A percentile compares a stretch with the other conserved stretches of the same genome.
Evolutionary conservation across 208 protist genomes (phyloP).

Genomic region (Trypanosoma congolense): DNA sequence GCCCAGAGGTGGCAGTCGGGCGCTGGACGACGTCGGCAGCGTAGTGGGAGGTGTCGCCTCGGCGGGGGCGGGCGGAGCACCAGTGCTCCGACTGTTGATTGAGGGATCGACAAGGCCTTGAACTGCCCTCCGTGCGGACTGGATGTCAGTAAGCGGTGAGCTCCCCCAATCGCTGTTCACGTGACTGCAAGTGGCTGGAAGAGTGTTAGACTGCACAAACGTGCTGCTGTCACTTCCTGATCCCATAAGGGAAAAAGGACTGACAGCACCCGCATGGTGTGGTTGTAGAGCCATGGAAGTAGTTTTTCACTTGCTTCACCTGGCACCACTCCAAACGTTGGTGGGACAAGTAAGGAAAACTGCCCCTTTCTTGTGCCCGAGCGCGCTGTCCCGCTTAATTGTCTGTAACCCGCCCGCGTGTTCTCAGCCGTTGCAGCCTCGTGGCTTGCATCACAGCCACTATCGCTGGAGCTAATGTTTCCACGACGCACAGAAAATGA

Average conservation of each 20-base stretch:
- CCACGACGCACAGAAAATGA: neutral
- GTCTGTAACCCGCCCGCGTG: neutral
- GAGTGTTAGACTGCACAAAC: neutral
- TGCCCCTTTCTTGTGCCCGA: neutral
- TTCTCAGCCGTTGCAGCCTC: slow-evolving; percentile 5
- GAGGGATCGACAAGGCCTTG: neutral
- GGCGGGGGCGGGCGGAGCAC: too few relatives aligned
- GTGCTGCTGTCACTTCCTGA: slow-evolving; percentile 8
- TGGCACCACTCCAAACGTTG: neutral
- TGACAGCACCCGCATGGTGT: neutral
- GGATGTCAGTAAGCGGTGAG: neutral
- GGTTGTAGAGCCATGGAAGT: neutral
- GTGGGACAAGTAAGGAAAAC: neutral
- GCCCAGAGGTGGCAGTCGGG: neutral
- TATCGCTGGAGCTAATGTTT: neutral
- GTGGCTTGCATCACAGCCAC: neutral
- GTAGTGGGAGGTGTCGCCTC: neutral
- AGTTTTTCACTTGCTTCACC: neutral
- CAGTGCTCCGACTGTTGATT: neutral
- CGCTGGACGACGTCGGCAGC: neutral
- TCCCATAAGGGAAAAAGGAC: slow-evolving; percentile 5
- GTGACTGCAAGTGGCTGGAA: neutral
- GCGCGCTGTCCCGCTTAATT: neutral
- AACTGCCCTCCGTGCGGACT: neutral
- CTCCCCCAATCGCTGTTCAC: neutral